Base-by-base conservation (phyloP, 2,329 filamentous ascomycete genomes). In the Paraphoma sp. region DNA sequence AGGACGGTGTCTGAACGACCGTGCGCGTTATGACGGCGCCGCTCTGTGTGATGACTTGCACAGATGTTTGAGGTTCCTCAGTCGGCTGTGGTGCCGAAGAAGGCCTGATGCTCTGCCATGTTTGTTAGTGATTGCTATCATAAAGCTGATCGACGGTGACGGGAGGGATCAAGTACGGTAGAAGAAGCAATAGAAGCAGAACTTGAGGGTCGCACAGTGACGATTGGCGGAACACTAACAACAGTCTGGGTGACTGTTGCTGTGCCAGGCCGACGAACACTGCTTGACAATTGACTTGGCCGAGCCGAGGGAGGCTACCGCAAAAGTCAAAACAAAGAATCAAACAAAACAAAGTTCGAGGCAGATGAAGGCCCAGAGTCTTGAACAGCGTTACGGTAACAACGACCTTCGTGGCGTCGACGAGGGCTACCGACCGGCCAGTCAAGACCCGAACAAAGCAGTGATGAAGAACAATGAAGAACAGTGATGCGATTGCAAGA, bases 1-100 rank as follows among this genome's bases (percentile, higher is more conserved):
- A 29, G 4, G 69, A 64, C 1, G 72, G 68, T 11, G 69, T 78
- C 10, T 72, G 71, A 3, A 80, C 78, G 12, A 83, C 73, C 1
- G 79, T 82, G 33, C 81, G 71, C 5, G 80, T 82, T 1, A 81
- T 69, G 5, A 78, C 56, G 2, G 66, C 69, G 17, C 80, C 80
- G 17, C 78, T 80, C 18, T 80, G 69, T 0, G 80, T 82, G n/a
- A 80, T 67, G 11, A 78, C 67, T 76, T 45, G 67, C 58, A 28
- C 62, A 54, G 16, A 45, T 2, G 45, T 47, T 6, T 43, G 31
- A 2, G 18, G 45, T 49, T n/a, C 14, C 30, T 33, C 30, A 40
- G 41, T 59, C 55, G 7, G 62, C 51, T 7, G 62, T 68, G 4
- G 64, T 56, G 49, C 16, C 40, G 28, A 18, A 5, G 69, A 65